phyloP scores from a whole-genome alignment of 306 rosid species.

The Dicorynia guianensis region DNA sequence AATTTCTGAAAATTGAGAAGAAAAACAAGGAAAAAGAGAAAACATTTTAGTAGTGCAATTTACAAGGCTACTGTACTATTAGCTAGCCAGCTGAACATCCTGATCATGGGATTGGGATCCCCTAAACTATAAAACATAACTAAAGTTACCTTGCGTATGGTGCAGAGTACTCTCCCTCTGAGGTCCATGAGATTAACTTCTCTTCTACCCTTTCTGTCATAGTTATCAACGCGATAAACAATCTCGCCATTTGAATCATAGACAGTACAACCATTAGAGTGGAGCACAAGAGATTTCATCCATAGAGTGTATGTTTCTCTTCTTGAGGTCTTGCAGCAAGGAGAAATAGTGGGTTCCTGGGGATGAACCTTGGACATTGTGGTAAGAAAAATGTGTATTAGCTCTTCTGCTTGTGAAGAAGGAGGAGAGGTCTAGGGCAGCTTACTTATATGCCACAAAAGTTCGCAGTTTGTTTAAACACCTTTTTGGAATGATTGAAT shows the following conservation, averaged over 20 bases:
- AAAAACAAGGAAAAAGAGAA: background rate
- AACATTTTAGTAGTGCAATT: background rate
- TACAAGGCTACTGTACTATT: background rate
- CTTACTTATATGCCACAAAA: conserved; percentile 43
- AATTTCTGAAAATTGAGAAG: conserved; percentile 53
- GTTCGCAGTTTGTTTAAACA: conserved; percentile 29
- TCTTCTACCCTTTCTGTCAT: conserved; percentile 64
- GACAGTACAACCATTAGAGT: conserved; percentile 88
- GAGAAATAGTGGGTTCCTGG: conserved; percentile 30
- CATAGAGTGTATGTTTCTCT: conserved; percentile 79
- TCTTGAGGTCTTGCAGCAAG: conserved; percentile 24
- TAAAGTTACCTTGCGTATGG: conserved; percentile 76
- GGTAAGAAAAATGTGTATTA: background rate
- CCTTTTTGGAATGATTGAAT: conserved; percentile 28
- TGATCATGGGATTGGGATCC: too few species aligned
- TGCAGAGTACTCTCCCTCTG: conserved; percentile 63
- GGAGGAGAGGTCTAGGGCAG: background rate
- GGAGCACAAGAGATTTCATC: conserved; percentile 89
- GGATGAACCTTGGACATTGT: conserved; percentile 61
- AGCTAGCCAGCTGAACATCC: background rate
- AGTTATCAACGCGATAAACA: conserved; percentile 84
- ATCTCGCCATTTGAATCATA: conserved; percentile 73
- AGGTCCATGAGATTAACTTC: conserved; percentile 92
- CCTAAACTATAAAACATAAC: too few species aligned
- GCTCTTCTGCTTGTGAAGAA: background rate